Percentiles rank a stretch among this genome's conserved stretches.
These are phyloP conservation scores for Agrocybe pediades DNA, from an alignment of 768 basidiomycete species.

Conservation along the genomic window DNA sequence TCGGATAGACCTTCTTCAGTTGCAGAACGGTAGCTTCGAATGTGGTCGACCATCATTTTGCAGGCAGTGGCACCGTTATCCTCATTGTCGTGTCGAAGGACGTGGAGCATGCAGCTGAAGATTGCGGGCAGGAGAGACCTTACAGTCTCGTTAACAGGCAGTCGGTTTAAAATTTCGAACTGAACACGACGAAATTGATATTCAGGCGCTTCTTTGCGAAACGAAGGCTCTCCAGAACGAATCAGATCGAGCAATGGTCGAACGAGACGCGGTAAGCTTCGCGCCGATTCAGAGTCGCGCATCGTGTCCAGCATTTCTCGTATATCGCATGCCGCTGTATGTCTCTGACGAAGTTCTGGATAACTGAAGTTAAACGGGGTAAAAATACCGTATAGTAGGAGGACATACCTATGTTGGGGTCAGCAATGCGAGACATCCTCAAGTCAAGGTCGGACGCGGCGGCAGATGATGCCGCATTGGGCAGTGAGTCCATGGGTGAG, in stretches of 20 bases:
- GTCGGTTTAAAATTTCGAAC: slow-evolving; percentile 86
- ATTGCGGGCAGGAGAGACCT: slow-evolving; percentile 67
- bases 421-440: slow-evolving; percentile 71
- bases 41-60: slow-evolving; percentile 89
- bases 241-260: slow-evolving; percentile 74
- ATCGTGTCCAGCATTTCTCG: slow-evolving; percentile 82
- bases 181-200: slow-evolving; percentile 86
- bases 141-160: slow-evolving; percentile 81
- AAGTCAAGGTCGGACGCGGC: slow-evolving; percentile 63
- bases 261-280: slow-evolving; percentile 72
- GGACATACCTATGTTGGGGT: slow-evolving; percentile 67
- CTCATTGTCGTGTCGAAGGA: slow-evolving; percentile 91
- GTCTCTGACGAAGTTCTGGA: slow-evolving; percentile 72
- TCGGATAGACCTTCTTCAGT: slow-evolving; percentile 75
- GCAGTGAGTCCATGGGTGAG: slow-evolving; percentile 33
- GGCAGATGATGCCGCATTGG: slow-evolving; percentile 29
- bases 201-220: slow-evolving; percentile 67
- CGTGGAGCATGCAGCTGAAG: slow-evolving; percentile 79
- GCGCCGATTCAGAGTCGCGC: slow-evolving; percentile 70
- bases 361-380: neutral
- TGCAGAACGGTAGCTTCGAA: slow-evolving; percentile 72
- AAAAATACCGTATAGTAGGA: neutral
- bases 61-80: slow-evolving; percentile 90
- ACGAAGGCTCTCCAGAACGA: slow-evolving; percentile 65
- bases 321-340: slow-evolving; percentile 72